Base-by-base conservation (phyloP, 495 filamentous ascomycete species). In the Stereocaulon alpinum region DNA sequence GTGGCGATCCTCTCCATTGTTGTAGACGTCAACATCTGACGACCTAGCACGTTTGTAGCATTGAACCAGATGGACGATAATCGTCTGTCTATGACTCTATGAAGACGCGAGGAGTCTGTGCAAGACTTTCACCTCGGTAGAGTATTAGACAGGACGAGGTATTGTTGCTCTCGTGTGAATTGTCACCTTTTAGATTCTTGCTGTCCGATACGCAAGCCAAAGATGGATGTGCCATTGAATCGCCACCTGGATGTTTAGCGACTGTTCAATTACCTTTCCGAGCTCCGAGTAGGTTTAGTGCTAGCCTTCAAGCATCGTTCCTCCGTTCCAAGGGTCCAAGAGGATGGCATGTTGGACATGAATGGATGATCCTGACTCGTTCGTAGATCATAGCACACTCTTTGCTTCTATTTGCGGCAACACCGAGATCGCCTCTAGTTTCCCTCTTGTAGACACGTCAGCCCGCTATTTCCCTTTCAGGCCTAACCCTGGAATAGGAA, bases 361-460 rank as follows among this genome's bases (percentile, higher is more conserved):
- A 17, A 6, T 2, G 27, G 6, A 30, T 4, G 22, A 32, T 50
- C 47, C 47, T 30, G 47, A 50, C 47, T 32, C 47, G 12, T 17
- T 37, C 34, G 34, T 4, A 37, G 34, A 37, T 37, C 34, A 32
- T n/a, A 12, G 47, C 27, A 50, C 3, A 32, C 27, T 30, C 17
- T 32, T 2, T 30, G 27, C 12, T 20, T 42, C 10, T 45, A 42
- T 18, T 27, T 40, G 40, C n/a, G 41, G 20, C 29, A 37, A 34
- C 49, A 52, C 49, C 24, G 17, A 37, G 41, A 56, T 56, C 20
- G 41, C 32, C 54, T 24, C 47, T 24, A 50, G n/a, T 50, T 30
- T 18, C 27, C 47, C 4, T 17, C 30, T 50, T 30, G 27, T 24
- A 50, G 41, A 24, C 54, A 45, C 54, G 34, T 32, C 6, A 15